Conservation (phyloP, 139 green algal species). For the Chlamydomonas eustigma region DNA sequence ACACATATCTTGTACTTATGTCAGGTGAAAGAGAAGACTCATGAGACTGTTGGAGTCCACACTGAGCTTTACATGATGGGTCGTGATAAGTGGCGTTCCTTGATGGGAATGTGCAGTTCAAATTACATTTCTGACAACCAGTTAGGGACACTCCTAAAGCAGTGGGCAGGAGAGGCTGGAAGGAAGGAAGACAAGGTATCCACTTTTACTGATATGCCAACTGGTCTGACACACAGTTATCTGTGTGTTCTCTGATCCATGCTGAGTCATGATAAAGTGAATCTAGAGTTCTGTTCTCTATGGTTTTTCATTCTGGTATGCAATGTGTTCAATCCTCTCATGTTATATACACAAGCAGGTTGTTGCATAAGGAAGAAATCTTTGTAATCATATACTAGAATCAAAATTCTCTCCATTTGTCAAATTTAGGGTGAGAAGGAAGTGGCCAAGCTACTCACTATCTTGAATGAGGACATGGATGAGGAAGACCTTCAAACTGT, state of each 20-base stretch:
- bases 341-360: no score
- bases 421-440: slow-evolving; percentile 11
- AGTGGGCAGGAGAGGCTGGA: slow-evolving; percentile 52
- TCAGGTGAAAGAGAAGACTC: slow-evolving; percentile 60
- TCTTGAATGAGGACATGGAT: slow-evolving; percentile 61
- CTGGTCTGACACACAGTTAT: no score
- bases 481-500: slow-evolving; percentile 47
- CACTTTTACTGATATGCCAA: no score
- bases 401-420: background rate
- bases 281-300: no score
- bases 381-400: no score
- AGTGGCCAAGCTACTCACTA: slow-evolving; percentile 35
- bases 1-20: no score
- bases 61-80: slow-evolving; percentile 52
- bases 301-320: no score
- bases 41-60: slow-evolving; percentile 67
- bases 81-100: slow-evolving; percentile 51
- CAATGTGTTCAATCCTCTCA: background rate
- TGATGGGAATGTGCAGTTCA: slow-evolving; percentile 39
- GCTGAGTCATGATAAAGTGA: no score
- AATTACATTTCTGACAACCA: slow-evolving; percentile 54
- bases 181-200: no score
- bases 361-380: no score
- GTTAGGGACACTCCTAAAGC: slow-evolving; percentile 55
- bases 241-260: no score